Conservation (phyloP, 2,329 filamentous ascomycete genomes). For the Penicillium sp. region DNA sequence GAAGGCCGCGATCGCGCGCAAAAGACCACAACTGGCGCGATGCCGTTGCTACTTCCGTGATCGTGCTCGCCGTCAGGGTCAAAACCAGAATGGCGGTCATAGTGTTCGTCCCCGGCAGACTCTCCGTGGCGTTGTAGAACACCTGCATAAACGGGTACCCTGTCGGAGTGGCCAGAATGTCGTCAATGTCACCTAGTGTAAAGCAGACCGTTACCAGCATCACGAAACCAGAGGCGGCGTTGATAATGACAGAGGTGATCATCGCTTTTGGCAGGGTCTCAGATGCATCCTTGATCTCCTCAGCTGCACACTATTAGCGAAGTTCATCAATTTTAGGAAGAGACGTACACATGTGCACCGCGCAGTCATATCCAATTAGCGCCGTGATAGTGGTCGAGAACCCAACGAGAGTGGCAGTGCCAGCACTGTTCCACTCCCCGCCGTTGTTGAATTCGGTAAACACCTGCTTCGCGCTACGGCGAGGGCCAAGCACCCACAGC, state of each 20-base stretch:
- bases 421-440: neutral
- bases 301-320: slow-evolving; percentile 18
- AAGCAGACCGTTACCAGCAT: slow-evolving; percentile 42
- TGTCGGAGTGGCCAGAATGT: slow-evolving; percentile 25
- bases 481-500: slow-evolving; percentile 21
- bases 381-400: slow-evolving; percentile 2
- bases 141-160: slow-evolving; percentile 31
- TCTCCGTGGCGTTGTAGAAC: slow-evolving; percentile 37
- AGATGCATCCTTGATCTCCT: slow-evolving; percentile 40
- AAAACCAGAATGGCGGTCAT: slow-evolving; percentile 44
- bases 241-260: slow-evolving; percentile 33
- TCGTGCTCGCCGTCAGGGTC: slow-evolving; percentile 35
- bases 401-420: neutral
- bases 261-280: slow-evolving; percentile 38
- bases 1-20: slow-evolving; percentile 41
- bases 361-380: slow-evolving; percentile 5
- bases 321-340: neutral
- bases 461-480: neutral
- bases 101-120: slow-evolving; percentile 39
- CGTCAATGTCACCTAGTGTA: slow-evolving; percentile 32
- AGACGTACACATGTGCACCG: slow-evolving; percentile 12
- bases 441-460: slow-evolving; percentile 3
- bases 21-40: slow-evolving; percentile 39
- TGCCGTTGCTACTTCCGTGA: slow-evolving; percentile 37
- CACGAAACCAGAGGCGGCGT: slow-evolving; percentile 37